phyloP scores from a whole-genome alignment of 2,329 filamentous ascomycete species.

The Colletotrichum sp. region DNA sequence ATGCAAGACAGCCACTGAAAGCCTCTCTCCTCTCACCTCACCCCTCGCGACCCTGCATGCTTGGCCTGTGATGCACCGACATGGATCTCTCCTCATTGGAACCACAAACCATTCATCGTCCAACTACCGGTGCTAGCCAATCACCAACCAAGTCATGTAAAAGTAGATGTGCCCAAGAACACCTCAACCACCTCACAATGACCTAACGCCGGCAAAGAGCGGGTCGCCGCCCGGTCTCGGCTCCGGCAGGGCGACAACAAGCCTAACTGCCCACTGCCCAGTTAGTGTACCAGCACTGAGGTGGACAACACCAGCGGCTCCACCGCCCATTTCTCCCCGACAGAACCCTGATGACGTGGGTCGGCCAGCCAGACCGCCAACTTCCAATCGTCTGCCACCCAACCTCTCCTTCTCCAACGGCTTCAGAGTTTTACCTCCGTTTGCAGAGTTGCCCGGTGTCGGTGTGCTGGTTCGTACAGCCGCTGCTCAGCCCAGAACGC shows the following conservation, averaged over 20 bases:
- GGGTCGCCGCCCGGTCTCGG: conserved; percentile 8
- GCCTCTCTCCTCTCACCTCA: conserved; percentile 1
- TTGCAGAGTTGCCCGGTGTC: neutral
- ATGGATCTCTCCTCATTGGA: neutral
- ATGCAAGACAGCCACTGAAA: neutral
- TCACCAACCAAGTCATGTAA: neutral
- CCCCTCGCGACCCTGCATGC: conserved; percentile 10
- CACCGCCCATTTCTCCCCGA: neutral
- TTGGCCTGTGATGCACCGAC: neutral
- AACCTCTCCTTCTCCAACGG: neutral
- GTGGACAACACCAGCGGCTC: neutral
- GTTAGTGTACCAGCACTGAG: neutral
- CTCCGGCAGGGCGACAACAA: neutral
- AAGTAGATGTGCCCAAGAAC: neutral
- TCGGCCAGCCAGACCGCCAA: neutral
- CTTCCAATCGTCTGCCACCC: neutral
- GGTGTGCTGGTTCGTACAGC: neutral
- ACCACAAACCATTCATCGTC: neutral
- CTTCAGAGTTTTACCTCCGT: neutral
- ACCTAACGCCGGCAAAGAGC: conserved; percentile 6
- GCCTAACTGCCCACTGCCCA: neutral
- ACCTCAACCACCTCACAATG: neutral
- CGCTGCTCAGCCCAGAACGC: neutral
- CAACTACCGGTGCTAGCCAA: conserved; percentile 2
- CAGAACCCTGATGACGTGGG: conserved; percentile 9